These are phyloP conservation scores for Hyaloscypha finlandica DNA, from an alignment of 495 filamentous ascomycete species.

Conservation along the genomic window DNA sequence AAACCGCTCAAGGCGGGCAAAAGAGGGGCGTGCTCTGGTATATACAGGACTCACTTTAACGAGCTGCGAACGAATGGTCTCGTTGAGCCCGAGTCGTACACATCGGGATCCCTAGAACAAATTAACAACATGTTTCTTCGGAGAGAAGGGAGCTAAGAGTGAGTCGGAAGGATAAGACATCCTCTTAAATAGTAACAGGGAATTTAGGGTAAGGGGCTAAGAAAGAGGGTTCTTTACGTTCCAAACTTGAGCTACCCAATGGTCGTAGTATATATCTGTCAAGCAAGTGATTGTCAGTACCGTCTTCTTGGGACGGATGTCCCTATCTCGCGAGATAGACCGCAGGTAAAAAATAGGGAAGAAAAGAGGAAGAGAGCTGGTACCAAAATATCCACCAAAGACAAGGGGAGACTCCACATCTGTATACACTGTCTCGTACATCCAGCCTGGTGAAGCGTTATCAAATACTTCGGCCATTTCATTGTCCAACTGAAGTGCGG, in stretches of 20 bases:
- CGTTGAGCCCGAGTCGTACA: conserved; percentile 56
- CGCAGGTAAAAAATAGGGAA: too few species aligned
- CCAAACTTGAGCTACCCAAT: conserved; percentile 60
- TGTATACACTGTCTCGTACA: conserved; percentile 38
- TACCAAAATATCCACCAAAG: conserved; percentile 54
- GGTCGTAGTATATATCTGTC: conserved; percentile 52
- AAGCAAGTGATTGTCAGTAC: too few species aligned
- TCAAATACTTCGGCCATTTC: conserved; percentile 49
- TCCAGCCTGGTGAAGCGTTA: conserved; percentile 42
- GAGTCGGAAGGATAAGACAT: too few species aligned
- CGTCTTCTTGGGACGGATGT: too few species aligned
- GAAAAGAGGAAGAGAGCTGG: too few species aligned
- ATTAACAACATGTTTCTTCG: too few species aligned
- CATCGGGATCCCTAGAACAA: conserved; percentile 39
- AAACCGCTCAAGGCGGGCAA: too few species aligned
- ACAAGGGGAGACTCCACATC: conserved; percentile 36
- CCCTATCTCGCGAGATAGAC: too few species aligned
- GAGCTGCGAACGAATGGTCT: conserved; percentile 46
- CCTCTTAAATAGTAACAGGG: too few species aligned
- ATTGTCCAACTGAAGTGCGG: conserved; percentile 49
- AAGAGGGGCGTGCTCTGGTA: too few species aligned
- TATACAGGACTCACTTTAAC: conserved; percentile 10
- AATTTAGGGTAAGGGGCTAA: too few species aligned
- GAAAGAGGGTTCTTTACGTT: conserved; percentile 49
- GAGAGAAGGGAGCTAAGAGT: too few species aligned